phyloP scores from a whole-genome alignment of 1,139 yeast species.

The Pichia sp. region DNA sequence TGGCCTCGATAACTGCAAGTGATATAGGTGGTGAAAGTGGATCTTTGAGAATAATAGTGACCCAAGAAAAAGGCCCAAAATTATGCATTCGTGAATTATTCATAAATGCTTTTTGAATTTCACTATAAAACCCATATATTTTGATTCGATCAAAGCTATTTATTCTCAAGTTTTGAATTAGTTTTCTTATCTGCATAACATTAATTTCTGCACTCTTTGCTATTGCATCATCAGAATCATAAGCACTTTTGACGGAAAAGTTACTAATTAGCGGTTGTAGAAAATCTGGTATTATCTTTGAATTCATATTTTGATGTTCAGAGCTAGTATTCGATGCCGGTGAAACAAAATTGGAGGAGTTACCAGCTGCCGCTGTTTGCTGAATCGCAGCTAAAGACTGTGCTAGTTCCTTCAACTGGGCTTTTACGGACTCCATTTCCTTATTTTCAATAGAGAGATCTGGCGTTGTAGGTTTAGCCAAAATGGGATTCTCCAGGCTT shows the following conservation, averaged over 20 bases:
- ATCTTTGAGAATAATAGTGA: constrained; percentile 39
- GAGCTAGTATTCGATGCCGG: too few relatives aligned
- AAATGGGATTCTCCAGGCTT: neutral
- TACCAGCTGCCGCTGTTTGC: too few relatives aligned
- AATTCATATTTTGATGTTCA: neutral
- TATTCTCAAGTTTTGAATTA: neutral
- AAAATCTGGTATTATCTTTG: neutral
- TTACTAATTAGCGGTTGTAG: neutral
- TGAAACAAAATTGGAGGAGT: too few relatives aligned
- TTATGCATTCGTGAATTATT: constrained; percentile 32
- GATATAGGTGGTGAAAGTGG: constrained; percentile 32
- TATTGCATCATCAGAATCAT: neutral
- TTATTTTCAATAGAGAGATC: neutral
- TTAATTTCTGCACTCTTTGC: too few relatives aligned
- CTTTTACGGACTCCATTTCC: neutral
- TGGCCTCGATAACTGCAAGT: constrained; percentile 6
- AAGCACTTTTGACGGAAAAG: neutral
- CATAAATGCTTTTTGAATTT: constrained; percentile 24
- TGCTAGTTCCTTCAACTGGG: neutral
- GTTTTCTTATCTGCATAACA: neutral
- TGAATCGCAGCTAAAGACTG: too few relatives aligned
- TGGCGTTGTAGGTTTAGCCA: neutral
- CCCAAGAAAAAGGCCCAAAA: constrained; percentile 44
- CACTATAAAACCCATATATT: constrained; percentile 31
- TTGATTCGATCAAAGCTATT: constrained; percentile 10